Base-by-base conservation (phyloP, 148 eudicot species). In the Nyssa sinensis region DNA sequence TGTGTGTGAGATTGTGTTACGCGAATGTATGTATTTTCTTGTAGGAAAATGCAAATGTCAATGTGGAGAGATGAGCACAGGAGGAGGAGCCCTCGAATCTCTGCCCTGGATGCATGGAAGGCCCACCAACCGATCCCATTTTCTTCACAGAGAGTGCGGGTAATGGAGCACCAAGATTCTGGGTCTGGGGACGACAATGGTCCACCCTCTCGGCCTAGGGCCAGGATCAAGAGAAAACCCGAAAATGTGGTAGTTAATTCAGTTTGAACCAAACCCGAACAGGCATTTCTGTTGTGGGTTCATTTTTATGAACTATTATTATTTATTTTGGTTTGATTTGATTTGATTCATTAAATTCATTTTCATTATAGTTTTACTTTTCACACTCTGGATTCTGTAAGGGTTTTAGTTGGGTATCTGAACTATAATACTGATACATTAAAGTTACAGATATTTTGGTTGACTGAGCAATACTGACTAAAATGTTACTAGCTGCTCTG, bases 71-170 rank as follows among this genome's bases (percentile, higher is more conserved):
- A 69, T 76, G 74, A 66, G 55, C 66, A 47, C 5, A 75, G 84
- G 61, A 80, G 86, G 75, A 80, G 84, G 47, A 84, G 87, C 84
- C 82, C 82, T 0, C 66, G 87, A 71, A 77, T 84, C 60, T 77
- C 84, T 30, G 78, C 87, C 77, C 51, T 63, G 47, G 78, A 64
- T 64, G 58, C 34, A 59, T 53, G 74, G 74, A 71, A 71, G 23
- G 24, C 59, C 77, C 55, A 64, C 63, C 59, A 7, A 60, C 60
- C 55, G n/a, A 29, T 17, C 49, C 69, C 53, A 29, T 74, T 44
- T 61, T 14, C 53, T 49, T 23, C 62, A 55, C n/a, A 75, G 53
- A 59, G 14, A 34, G 10, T 7, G 62, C 10, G 37, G 30, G 4
- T 30, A 17, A n/a, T 35, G 7, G 27, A 30, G 24, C 44, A 28